Base-by-base conservation (phyloP, 2,329 filamentous ascomycete genomes). In the Juglanconis juglandina region DNA sequence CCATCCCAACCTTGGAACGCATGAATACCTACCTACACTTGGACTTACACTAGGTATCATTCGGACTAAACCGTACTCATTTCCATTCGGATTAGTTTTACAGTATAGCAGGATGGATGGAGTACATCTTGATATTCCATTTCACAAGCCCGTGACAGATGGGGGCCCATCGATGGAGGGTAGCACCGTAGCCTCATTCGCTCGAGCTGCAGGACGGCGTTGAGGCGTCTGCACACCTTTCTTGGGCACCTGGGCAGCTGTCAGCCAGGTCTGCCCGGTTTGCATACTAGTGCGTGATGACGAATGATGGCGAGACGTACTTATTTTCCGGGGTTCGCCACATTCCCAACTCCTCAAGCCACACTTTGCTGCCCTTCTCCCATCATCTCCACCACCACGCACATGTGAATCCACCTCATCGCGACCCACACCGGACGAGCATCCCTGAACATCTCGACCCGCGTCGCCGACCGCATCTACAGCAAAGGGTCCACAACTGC, bases 251-350 rank as follows among this genome's bases (percentile, higher is more conserved):
- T 24, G 24, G 39, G n/a, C 10, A 42, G 39, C 17, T 42, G 49
- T 50, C 52, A 56, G 48, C 60, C 51, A 58, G 58, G 34, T 24
- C 57, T 42, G 7, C 34, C 57, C 46, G 33, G 41, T 32, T 47
- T 24, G 33, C 4, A 53, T 58, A 33, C 51, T 62, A 56, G 56
- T 49, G 56, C 60, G 59, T 59, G 60, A 62, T 62, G 60, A 62
- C 60, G 60, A 52, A 35, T 44, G 39, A 37, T 32, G 11, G n/a
- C 14, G 34, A 6, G 50, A 11, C 30, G n/a, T 39, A 44, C 41
- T 24, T 39, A 5, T 34, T 34, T 53, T 24, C 39, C 24, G 11
- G 33, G 35, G 54, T 59, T 62, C 56, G 60, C 60, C 60, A 62
- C 60, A 60, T 47, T 47, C 30, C 58, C 37, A 46, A 52, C 47